A percentile compares a stretch with the other conserved stretches of the same genome.
These are phyloP conservation scores for Astrephomene gubernaculifera DNA, from an alignment of 139 green algal genomes.

Conservation along the genomic window DNA sequence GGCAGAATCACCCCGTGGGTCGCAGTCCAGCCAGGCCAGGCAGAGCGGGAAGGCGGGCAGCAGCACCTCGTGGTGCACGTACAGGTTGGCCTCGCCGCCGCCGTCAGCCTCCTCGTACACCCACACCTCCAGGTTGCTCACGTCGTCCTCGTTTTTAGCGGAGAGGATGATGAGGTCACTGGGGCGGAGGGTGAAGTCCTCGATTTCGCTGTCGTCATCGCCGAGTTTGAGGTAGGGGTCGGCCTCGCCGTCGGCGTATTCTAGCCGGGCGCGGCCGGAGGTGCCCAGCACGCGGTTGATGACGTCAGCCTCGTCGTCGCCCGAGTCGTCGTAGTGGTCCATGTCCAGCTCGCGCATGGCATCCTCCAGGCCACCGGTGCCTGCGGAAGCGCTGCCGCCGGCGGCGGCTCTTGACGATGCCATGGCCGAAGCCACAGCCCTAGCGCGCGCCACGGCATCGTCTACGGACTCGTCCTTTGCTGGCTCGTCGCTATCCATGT, in stretches of 20 bases:
- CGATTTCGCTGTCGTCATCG: conserved; percentile 74
- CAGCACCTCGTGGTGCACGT: conserved; percentile 97
- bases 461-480: conserved; percentile 44
- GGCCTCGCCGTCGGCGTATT: conserved; percentile 60
- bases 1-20: conserved; percentile 36
- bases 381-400: conserved; percentile 12
- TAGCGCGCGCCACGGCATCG: neutral
- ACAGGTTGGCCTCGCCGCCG: conserved; percentile 81
- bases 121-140: conserved; percentile 96
- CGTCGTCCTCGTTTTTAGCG: conserved; percentile 93
- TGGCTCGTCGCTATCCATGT: conserved; percentile 40
- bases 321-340: conserved; percentile 94
- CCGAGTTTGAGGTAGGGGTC: conserved; percentile 79
- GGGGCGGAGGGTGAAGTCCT: conserved; percentile 78
- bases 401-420: conserved; percentile 21
- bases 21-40: conserved; percentile 90
- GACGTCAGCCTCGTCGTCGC: conserved; percentile 69
- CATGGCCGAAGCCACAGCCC: conserved; percentile 7
- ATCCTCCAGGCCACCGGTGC: conserved; percentile 20
- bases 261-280: conserved; percentile 19
- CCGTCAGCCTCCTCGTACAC: conserved; percentile 91
- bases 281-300: conserved; percentile 48
- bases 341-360: conserved; percentile 94
- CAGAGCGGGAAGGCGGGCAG: conserved; percentile 94
- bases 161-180: conserved; percentile 93